Base-by-base conservation (phyloP, 2,329 filamentous ascomycete species). In the Epichloe uncinata region DNA sequence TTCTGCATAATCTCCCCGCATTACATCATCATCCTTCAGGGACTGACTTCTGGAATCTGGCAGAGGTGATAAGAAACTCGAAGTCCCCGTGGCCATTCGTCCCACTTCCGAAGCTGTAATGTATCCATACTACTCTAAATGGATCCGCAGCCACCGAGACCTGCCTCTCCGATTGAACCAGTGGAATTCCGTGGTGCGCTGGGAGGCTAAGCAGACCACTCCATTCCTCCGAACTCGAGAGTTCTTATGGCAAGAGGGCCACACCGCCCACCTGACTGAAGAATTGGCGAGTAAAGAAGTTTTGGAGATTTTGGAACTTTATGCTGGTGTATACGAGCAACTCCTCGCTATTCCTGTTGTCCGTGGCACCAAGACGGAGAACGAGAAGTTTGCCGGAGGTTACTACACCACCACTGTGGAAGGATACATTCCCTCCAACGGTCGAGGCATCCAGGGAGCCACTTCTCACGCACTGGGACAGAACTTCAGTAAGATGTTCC, bases 401-500 rank as follows among this genome's bases (percentile, higher is more conserved):
- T 84, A 91, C 70, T 98, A 95, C 73, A 97, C 93, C 45, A 95
- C 91, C 52, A 98, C 93, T 1, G 86, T 95, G 45, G 93, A 98
- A 71, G 93, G 89, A 35, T 98, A 95, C 67, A 96, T 98, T 57
- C 90, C 93, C 36, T 82, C 88, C 54, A 97, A 94, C 56, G 93
- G 93, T 22, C 85, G 93, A 64, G 93, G 93, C 66, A 97, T 98
- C 53, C 93, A 98, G 71, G 93, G 90, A 57, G 93, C 82, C 48
- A 98, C 93, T 40, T 95, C 88, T 48, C 93, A 98, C 73, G 88
- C 83, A 60, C 77, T 98, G 8, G 93, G 93, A 48, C 93, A 98
- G 71, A 96, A 98, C 72, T 98, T 98, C 72, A 90, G 85, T 67
- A 96, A 94, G 72, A 98, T 98, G 90, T 98, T 97, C 66, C 85